These are phyloP conservation scores for Aspergillus fructus DNA, from an alignment of 2,329 filamentous ascomycete genomes.

Conservation along the genomic window DNA sequence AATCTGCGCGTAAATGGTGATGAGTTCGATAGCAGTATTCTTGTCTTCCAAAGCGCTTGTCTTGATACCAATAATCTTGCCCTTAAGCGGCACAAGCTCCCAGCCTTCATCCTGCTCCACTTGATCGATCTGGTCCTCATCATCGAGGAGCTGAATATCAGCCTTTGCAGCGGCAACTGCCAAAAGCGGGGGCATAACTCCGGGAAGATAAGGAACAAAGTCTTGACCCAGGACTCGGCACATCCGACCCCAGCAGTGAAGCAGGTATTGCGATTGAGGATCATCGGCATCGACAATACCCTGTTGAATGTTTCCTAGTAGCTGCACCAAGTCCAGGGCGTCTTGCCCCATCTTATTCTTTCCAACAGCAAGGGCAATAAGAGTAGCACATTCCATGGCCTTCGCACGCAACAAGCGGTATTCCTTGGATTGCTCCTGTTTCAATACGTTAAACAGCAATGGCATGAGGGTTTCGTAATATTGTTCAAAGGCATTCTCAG, in stretches of 20 bases:
- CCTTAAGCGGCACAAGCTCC: conserved; percentile 95
- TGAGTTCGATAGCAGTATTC: conserved; percentile 98
- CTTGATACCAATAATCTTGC: conserved; percentile 97
- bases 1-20: conserved; percentile 95
- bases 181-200: conserved; percentile 90
- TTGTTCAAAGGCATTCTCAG: conserved; percentile 88
- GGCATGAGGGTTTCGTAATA: conserved; percentile 98
- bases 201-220: conserved; percentile 88
- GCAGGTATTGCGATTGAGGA: conserved; percentile 91
- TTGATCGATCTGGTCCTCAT: conserved; percentile 89
- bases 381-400: conserved; percentile 97
- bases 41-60: conserved; percentile 97
- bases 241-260: conserved; percentile 99
- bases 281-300: conserved; percentile 88
- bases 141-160: conserved; percentile 92
- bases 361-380: conserved; percentile 90
- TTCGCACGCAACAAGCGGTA: conserved; percentile 88
- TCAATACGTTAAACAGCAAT: conserved; percentile 82
- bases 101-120: conserved; percentile 94
- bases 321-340: conserved; percentile 80
- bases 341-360: conserved; percentile 88
- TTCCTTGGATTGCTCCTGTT: conserved; percentile 89
- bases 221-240: conserved; percentile 87
- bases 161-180: conserved; percentile 92
- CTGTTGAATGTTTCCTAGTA: conserved; percentile 82